phyloP scores from a whole-genome alignment of 2,329 filamentous ascomycete genomes.

The Trichoderma afroharzianum region DNA sequence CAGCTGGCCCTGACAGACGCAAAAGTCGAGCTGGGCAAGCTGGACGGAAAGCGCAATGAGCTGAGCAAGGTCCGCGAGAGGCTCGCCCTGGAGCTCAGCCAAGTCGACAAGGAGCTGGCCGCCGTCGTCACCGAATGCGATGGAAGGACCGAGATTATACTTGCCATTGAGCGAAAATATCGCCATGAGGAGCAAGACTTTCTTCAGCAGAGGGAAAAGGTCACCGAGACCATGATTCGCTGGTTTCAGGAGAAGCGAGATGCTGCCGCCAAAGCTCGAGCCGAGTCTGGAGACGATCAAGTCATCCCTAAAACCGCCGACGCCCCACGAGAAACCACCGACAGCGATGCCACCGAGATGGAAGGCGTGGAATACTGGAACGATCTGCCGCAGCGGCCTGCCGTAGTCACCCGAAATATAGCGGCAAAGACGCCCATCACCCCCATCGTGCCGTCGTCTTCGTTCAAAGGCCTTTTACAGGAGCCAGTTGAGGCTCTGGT shows the following conservation, averaged over 20 bases:
- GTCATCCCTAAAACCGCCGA: constrained; percentile 20
- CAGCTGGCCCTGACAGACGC: constrained; percentile 26
- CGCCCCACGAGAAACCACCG: constrained; percentile 8
- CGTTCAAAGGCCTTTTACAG: neutral
- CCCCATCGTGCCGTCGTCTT: neutral
- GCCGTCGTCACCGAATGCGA: constrained; percentile 29
- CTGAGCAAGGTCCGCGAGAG: constrained; percentile 29
- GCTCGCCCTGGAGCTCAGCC: constrained; percentile 31
- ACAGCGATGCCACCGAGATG: constrained; percentile 19
- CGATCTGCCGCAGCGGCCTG: neutral
- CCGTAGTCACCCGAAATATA: neutral
- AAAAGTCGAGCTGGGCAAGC: constrained; percentile 28
- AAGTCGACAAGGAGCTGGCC: constrained; percentile 38
- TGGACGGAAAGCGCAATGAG: constrained; percentile 28
- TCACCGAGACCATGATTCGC: constrained; percentile 31
- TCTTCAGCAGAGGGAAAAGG: constrained; percentile 28
- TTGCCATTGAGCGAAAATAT: constrained; percentile 32
- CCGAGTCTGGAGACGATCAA: constrained; percentile 9
- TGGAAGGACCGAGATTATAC: constrained; percentile 34
- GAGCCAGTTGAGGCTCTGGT: constrained; percentile 25
- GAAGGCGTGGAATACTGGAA: constrained; percentile 21
- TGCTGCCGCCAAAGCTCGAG: neutral
- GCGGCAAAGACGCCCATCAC: constrained; percentile 7
- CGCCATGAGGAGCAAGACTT: constrained; percentile 27
- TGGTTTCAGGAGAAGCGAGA: constrained; percentile 34